These are phyloP conservation scores for Aristolochia contorta DNA, from an alignment of 164 flowering plant genomes.

Conservation along the genomic window DNA sequence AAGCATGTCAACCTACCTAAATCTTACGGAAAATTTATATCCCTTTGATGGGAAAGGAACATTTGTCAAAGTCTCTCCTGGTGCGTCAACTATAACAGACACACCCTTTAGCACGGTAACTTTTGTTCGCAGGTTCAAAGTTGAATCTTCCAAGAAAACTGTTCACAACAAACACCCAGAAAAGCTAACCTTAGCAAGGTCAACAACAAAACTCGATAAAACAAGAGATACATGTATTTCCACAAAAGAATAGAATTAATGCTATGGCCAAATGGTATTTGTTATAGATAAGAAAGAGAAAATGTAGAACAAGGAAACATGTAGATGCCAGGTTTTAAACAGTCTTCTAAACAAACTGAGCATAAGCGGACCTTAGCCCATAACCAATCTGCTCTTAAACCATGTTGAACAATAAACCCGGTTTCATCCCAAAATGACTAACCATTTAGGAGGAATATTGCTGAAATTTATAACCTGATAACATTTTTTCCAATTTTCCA, in stretches of 20 bases:
- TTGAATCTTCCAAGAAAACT: conserved; percentile 42
- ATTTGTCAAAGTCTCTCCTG: conserved; percentile 55
- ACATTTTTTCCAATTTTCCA: too few relatives aligned
- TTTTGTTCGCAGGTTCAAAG: conserved; percentile 45
- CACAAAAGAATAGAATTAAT: not conserved
- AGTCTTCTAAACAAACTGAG: too few relatives aligned
- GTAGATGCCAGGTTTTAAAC: not conserved
- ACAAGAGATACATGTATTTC: not conserved
- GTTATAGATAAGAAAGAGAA: not conserved
- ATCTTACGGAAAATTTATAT: conserved; percentile 55
- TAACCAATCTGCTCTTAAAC: too few relatives aligned
- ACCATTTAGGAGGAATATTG: too few relatives aligned
- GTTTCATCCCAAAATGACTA: too few relatives aligned
- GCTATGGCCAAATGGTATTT: not conserved
- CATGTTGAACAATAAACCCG: too few relatives aligned
- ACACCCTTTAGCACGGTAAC: conserved; percentile 41
- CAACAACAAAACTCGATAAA: not conserved
- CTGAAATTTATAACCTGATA: too few relatives aligned
- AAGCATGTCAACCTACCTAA: conserved; percentile 32
- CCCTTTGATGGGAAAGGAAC: conserved; percentile 61
- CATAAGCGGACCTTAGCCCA: too few relatives aligned
- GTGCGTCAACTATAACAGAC: conserved; percentile 46
- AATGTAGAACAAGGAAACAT: not conserved
- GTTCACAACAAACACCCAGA: conserved; percentile 10
- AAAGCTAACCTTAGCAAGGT: not conserved